Percentiles rank a stretch among this genome's conserved stretches.
Conservation (phyloP, 2,329 filamentous ascomycete species). For the Penicillium oxalicum region DNA sequence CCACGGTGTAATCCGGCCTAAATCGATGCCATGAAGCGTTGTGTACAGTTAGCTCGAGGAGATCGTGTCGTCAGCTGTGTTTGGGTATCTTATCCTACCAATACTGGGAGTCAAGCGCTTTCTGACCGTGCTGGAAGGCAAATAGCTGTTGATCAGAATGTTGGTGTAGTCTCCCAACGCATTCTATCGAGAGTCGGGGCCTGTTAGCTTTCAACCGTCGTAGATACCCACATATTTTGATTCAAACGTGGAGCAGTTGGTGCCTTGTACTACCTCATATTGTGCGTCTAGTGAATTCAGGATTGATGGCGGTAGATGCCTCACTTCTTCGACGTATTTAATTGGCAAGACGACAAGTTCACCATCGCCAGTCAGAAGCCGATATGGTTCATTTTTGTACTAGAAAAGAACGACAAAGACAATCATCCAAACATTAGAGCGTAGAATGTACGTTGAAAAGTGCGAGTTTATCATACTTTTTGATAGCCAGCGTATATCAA, state of each 20-base stretch:
- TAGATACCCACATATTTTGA: too few relatives aligned
- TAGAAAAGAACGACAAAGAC: slow-evolving; percentile 1
- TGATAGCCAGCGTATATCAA: slow-evolving; percentile 25
- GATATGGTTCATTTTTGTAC: slow-evolving; percentile 24
- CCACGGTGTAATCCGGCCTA: slow-evolving; percentile 21
- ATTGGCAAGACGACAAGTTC: slow-evolving; percentile 25
- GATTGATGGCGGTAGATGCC: slow-evolving; percentile 11
- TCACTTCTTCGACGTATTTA: slow-evolving; percentile 24
- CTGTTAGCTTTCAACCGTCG: background rate
- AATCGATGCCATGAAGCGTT: background rate
- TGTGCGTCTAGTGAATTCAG: slow-evolving; percentile 26
- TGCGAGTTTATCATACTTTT: slow-evolving; percentile 11
- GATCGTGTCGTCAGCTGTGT: background rate
- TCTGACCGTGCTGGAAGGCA: slow-evolving; percentile 20
- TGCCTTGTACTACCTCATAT: slow-evolving; percentile 16
- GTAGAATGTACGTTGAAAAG: too few relatives aligned
- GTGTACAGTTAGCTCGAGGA: background rate
- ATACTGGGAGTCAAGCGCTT: slow-evolving; percentile 23
- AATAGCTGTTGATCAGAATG: slow-evolving; percentile 20
- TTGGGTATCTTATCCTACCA: slow-evolving; percentile 7
- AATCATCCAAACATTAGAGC: too few relatives aligned
- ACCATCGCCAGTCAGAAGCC: slow-evolving; percentile 25
- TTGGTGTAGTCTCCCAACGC: slow-evolving; percentile 26
- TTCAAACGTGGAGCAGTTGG: too few relatives aligned
- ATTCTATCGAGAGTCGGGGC: slow-evolving; percentile 14